Base-by-base conservation (phyloP, 495 filamentous ascomycete species). In the Trichoderma erinaceum region DNA sequence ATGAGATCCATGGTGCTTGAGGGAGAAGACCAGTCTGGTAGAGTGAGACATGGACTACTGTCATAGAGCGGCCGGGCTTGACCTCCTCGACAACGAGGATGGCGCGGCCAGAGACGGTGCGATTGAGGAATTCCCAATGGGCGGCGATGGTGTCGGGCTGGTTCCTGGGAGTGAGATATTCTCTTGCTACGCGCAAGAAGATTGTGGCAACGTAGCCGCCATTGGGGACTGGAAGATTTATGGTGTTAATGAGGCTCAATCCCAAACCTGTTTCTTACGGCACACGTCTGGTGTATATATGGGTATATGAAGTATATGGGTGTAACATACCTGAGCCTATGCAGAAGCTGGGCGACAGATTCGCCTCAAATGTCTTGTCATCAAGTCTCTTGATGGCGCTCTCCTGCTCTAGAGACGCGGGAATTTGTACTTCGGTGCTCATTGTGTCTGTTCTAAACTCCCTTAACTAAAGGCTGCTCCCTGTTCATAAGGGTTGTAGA, bases 61-160 rank as follows among this genome's bases (percentile, higher is more conserved):
- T 89, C 10, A 89, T 85, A 64, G 88, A 84, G 1, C 85, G 78
- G 48, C 92, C 90, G 15, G 90, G 80, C 73, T 96, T 96, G 44
- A 86, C 76, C 69, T 94, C 89, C 65, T 88, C 81, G 56, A 96
- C 82, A 18, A 81, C 79, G 70, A 96, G 82, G 1, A 77, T 73
- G 7, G 87, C 89, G 0, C 85, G 83, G 6, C 91, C 91, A 3
- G 76, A 78, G 41, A 85, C 75, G 12, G 89, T 91, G 68, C 90
- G 86, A 7, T 86, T 85, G 29, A 93, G 83, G 79, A 90, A 96
- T 46, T 87, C 82, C 52, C 91, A 86, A 70, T 93, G 90, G n/a
- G 91, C 72, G 70, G 89, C 72, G 69, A 91, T 75, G 70, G 86
- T 75, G 78, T 90, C 80, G 35, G 86, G 81, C 78, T 90, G 88